A percentile compares a stretch with the other conserved stretches of the same genome.
Evolutionary conservation across 139 green algal species (phyloP).

Genomic region (Chlamydomonas incerta): DNA sequence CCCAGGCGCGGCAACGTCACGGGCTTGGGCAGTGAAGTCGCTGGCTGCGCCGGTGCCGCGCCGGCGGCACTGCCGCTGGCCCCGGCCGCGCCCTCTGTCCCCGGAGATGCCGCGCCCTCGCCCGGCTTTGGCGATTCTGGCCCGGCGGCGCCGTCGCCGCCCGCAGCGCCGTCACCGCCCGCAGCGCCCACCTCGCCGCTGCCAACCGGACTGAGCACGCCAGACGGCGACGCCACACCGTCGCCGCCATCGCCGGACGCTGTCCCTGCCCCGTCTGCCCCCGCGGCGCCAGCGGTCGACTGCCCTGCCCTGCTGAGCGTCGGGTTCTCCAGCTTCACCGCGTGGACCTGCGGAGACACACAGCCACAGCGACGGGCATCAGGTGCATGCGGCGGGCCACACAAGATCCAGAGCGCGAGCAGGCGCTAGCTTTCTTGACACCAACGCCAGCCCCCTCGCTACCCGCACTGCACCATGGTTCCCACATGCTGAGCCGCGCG

Average conservation of each 20-base stretch:
- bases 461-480: too few species aligned
- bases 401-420: too few species aligned
- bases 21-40: not conserved
- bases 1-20: slow-evolving; percentile 11
- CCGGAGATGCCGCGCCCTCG: not conserved
- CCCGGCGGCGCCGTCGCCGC: not conserved
- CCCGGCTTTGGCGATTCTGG: not conserved
- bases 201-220: not conserved
- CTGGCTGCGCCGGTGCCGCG: not conserved
- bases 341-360: not conserved
- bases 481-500: too few species aligned
- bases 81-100: not conserved
- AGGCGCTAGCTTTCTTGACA: too few species aligned
- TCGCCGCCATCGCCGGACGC: not conserved
- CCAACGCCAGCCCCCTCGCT: too few species aligned
- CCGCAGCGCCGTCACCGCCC: not conserved
- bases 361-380: too few species aligned
- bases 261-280: not conserved
- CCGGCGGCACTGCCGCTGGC: not conserved
- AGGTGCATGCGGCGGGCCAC: too few species aligned
- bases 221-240: not conserved
- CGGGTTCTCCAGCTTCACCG: slow-evolving; percentile 16
- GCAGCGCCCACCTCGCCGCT: not conserved
- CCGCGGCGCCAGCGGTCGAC: not conserved
- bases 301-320: not conserved